A percentile compares a stretch with the other conserved stretches of the same genome.
Evolutionary conservation across 352 stramenopile genomes (phyloP).

Genomic region (Globisporangium yorkense): DNA sequence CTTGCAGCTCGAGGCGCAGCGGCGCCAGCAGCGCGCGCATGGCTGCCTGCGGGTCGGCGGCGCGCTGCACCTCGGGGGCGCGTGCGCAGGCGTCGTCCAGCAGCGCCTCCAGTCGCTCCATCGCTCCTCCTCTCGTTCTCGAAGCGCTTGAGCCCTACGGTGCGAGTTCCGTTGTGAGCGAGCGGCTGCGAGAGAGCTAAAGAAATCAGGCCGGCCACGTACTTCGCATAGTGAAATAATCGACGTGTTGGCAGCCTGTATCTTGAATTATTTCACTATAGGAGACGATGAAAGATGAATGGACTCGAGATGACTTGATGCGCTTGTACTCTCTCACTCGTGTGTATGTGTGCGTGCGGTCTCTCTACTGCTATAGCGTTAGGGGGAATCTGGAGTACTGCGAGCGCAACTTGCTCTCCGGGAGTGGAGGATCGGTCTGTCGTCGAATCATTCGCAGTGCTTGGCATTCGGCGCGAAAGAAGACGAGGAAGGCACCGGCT

Average conservation of each 20-base stretch:
- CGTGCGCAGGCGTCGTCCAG: conserved; percentile 41
- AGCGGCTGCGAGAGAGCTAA: background rate
- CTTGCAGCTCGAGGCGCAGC: conserved; percentile 37
- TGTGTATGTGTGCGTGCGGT: no score
- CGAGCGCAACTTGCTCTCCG: no score
- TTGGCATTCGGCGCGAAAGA: no score
- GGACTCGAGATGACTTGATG: no score
- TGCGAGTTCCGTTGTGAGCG: background rate
- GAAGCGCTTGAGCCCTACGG: background rate
- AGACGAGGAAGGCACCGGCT: no score
- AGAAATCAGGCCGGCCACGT: background rate
- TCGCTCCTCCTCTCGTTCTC: conserved; percentile 2
- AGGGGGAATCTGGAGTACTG: no score
- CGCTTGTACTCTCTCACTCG: no score
- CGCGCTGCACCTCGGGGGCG: conserved; percentile 29
- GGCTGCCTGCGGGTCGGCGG: conserved; percentile 28
- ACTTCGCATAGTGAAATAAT: background rate
- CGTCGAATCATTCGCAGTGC: no score
- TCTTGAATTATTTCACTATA: background rate
- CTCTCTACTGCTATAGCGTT: no score
- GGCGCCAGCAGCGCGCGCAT: conserved; percentile 47
- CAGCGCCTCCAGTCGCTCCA: conserved; percentile 60
- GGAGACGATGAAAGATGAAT: no score
- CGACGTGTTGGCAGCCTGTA: no score
- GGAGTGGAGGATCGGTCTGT: no score